A percentile compares a stretch with the other conserved stretches of the same genome.
Evolutionary conservation across 2,329 filamentous ascomycete genomes (phyloP).

Genomic region (Ascochyta viciae-villosae): DNA sequence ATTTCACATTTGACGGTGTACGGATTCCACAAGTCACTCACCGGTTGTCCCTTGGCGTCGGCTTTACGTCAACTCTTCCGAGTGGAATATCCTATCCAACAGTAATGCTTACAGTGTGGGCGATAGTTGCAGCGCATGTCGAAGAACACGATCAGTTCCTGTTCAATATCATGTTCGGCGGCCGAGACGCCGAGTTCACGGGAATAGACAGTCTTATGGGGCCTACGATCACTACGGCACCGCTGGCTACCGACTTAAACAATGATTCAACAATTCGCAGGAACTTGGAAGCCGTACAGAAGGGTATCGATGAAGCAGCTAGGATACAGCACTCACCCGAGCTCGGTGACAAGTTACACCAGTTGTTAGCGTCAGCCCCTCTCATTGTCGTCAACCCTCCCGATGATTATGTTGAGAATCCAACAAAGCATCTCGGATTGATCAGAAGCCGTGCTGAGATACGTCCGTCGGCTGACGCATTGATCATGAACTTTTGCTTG

Average conservation of each 20-base stretch:
- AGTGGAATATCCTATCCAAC: background rate
- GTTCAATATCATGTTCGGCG: conserved; percentile 6
- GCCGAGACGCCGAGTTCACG: conserved; percentile 2
- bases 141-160: conserved; percentile 1
- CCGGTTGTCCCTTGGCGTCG: background rate
- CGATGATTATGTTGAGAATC: conserved; percentile 1
- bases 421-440: background rate
- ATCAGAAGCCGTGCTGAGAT: conserved; percentile 5
- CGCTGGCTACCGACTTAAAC: background rate
- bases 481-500: conserved; percentile 6
- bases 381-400: background rate
- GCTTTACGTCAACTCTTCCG: background rate
- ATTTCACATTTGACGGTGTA: background rate
- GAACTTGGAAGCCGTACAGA: background rate
- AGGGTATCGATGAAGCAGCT: background rate
- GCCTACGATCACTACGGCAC: conserved; percentile 1
- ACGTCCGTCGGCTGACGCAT: background rate
- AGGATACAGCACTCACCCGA: background rate
- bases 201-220: conserved; percentile 6
- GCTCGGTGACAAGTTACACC: background rate
- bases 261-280: background rate
- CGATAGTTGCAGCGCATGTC: conserved; percentile 1
- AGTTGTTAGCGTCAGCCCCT: background rate
- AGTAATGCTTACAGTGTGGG: background rate
- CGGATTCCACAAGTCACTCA: background rate